These are phyloP conservation scores for Rhizophlyctis rosea DNA, from an alignment of 192 early-diverging fungal species.

Conservation along the genomic window DNA sequence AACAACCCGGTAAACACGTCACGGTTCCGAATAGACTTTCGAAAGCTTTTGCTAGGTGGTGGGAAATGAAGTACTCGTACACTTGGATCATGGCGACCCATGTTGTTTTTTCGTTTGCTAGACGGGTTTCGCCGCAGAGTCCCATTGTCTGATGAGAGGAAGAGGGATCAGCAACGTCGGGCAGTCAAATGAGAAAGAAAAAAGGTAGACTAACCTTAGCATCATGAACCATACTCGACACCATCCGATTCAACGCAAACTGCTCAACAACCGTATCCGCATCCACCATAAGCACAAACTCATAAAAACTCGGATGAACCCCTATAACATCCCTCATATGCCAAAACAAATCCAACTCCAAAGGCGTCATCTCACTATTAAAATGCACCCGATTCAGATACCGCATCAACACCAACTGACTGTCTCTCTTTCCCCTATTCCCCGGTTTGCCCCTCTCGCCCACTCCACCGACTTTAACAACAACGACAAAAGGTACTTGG, in stretches of 20 bases:
- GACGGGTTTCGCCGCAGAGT: slow-evolving; percentile 94
- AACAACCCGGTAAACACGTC: slow-evolving; percentile 96
- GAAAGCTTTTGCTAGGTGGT: slow-evolving; percentile 95
- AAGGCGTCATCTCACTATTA: slow-evolving; percentile 82
- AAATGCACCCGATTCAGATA: slow-evolving; percentile 80
- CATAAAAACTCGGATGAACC: slow-evolving; percentile 75
- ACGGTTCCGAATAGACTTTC: slow-evolving; percentile 97
- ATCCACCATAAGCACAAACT: slow-evolving; percentile 72
- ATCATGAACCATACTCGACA: slow-evolving; percentile 73
- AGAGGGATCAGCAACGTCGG: slow-evolving; percentile 19
- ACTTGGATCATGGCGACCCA: slow-evolving; percentile 96
- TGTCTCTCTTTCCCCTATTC: slow-evolving; percentile 90
- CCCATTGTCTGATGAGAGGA: slow-evolving; percentile 64
- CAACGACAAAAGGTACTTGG: slow-evolving; percentile 85
- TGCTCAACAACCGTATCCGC: slow-evolving; percentile 79
- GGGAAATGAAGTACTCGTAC: slow-evolving; percentile 97
- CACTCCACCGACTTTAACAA: slow-evolving; percentile 85
- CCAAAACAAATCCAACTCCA: slow-evolving; percentile 89
- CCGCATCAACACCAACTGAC: slow-evolving; percentile 92
- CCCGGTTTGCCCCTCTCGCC: slow-evolving; percentile 66
- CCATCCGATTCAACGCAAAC: slow-evolving; percentile 48
- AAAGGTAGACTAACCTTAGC: slow-evolving; percentile 69
- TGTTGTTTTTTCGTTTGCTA: slow-evolving; percentile 87
- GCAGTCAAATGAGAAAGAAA: slow-evolving; percentile 72
- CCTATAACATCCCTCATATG: slow-evolving; percentile 83